Base-by-base conservation (phyloP, 129 eudicot species). In the Heracleum sosnowskyi region DNA sequence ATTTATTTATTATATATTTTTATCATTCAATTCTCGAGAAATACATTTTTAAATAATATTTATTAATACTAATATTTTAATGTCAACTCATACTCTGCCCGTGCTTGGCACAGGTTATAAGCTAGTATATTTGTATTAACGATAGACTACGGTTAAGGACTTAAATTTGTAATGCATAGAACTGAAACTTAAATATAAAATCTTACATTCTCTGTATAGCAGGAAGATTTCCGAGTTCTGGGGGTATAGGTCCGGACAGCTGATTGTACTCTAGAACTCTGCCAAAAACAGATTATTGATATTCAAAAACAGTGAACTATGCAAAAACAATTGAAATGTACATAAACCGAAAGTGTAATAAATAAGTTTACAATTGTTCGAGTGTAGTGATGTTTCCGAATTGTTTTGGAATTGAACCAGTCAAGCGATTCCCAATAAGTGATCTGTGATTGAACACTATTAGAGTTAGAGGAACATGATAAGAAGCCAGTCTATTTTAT, bases 181-280 rank as follows among this genome's bases (percentile, higher is more conserved):
- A 39, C 22, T 41, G 16, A 40, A 11, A 40, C 5, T 24, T 8
- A 28, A 13, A 26, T 34, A 34, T 3, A 0, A 31, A 26, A 76
- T 37, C 85, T 79, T 49, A 86, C 90, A 86, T 22, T 81, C 69
- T 84, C 81, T 81, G 76, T 46, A 86, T 39, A 44, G 74, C 70
- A 78, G 90, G 83, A 45, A 86, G 85, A 78, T 76, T 64, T 81
- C 87, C 90, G 44, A 84, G 44, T 77, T 84, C 82, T 41, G 84
- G 85, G 77, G 90, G 90, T 31, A 86, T 81, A 64, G 83, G 20
- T 78, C 90, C 90, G 0, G 87, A 78, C 57, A 86, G 76, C 77
- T 78, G 87, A 84, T 86, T 86, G 84, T 28, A 75, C 77, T 86
- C 90, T 45, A 86, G 66, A n/a, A 69, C 60, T 78, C 90, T 86